These are phyloP conservation scores for Candolleomyces aberdarensis DNA, from an alignment of 768 basidiomycete genomes.

Conservation along the genomic window DNA sequence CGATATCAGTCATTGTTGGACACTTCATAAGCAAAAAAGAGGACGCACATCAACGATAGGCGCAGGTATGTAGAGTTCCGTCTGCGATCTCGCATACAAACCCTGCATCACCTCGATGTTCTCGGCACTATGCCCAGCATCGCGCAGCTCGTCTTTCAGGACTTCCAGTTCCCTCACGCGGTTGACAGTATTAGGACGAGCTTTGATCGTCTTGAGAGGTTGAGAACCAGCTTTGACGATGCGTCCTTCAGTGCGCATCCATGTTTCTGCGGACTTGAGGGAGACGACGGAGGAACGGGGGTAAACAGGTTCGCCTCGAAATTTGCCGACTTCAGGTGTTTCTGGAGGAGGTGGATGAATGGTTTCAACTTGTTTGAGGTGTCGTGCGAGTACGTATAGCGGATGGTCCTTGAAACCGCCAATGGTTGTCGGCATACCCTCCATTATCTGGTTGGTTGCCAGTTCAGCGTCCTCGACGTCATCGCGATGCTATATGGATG, in stretches of 20 bases:
- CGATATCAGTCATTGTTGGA: background rate
- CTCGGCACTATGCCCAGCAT: constrained; percentile 33
- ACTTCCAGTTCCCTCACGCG: constrained; percentile 65
- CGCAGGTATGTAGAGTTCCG: constrained; percentile 72
- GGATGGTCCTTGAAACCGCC: constrained; percentile 96
- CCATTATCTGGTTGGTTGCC: constrained; percentile 67
- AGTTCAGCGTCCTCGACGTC: constrained; percentile 92
- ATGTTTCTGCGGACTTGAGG: constrained; percentile 90
- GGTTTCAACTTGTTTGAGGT: constrained; percentile 85
- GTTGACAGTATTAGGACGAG: constrained; percentile 77
- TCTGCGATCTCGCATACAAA: constrained; percentile 82
- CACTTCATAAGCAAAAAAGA: background rate
- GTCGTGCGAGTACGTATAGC: constrained; percentile 75
- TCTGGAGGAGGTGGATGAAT: constrained; percentile 65
- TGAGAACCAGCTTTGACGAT: constrained; percentile 69
- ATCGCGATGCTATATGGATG: constrained; percentile 71
- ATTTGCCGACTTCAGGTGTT: constrained; percentile 80
- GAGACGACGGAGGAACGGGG: constrained; percentile 78
- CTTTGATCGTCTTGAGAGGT: constrained; percentile 87
- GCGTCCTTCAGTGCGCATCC: constrained; percentile 84
- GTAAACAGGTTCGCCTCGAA: constrained; percentile 92
- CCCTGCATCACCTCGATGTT: constrained; percentile 74
- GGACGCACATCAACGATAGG: constrained; percentile 79
- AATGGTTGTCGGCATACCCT: constrained; percentile 91
- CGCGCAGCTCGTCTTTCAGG: constrained; percentile 39